phyloP scores from a whole-genome alignment of 2,329 filamentous ascomycete genomes.

The Stenocarpella maydis region DNA sequence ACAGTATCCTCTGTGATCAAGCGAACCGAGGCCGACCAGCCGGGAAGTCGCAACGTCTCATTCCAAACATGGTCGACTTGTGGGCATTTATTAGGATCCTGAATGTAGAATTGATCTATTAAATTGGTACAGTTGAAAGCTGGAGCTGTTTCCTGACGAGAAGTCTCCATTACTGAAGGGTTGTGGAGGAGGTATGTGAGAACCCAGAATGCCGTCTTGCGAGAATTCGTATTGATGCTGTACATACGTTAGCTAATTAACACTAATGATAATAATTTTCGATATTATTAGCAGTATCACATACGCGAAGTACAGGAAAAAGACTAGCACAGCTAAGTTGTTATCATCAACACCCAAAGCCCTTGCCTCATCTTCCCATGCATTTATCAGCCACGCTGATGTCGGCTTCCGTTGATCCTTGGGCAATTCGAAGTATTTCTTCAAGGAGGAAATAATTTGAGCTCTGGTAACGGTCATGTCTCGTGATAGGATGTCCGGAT shows the following conservation, averaged over 20 bases:
- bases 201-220: conserved; percentile 42
- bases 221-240: conserved; percentile 43
- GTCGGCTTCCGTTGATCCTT: conserved; percentile 15
- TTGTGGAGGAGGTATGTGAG: conserved; percentile 39
- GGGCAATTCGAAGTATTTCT: conserved; percentile 37
- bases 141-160: conserved; percentile 38
- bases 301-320: conserved; percentile 36
- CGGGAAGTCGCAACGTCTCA: conserved; percentile 40
- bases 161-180: conserved; percentile 35
- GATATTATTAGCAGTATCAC: not conserved
- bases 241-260: not conserved
- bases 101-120: conserved; percentile 44
- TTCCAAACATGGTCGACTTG: conserved; percentile 40
- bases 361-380: conserved; percentile 38
- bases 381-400: conserved; percentile 38
- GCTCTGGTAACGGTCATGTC: conserved; percentile 37
- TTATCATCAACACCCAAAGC: conserved; percentile 35
- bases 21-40: conserved; percentile 40
- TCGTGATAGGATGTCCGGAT: conserved; percentile 37
- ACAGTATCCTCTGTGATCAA: conserved; percentile 37
- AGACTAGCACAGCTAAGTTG: conserved; percentile 37
- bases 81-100: conserved; percentile 40
- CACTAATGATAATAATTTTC: not conserved
- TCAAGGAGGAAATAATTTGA: conserved; percentile 31
- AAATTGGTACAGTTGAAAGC: conserved; percentile 42